Base-by-base conservation (phyloP, 2,329 filamentous ascomycete species). In the Microcyclosporella mali region DNA sequence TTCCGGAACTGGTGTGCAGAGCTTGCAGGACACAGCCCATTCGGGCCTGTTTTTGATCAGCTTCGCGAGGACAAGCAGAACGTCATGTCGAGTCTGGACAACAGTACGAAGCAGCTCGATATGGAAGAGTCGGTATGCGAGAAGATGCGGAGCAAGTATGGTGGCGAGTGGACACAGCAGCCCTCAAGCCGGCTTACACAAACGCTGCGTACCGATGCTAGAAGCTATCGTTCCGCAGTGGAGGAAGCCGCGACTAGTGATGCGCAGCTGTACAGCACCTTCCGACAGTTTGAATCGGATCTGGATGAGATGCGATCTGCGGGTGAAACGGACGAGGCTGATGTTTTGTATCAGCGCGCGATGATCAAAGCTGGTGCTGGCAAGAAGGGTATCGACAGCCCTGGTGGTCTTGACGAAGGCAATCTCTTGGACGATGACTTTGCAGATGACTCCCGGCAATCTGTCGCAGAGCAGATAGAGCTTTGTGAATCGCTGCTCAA, bases 131-230 rank as follows among this genome's bases (percentile, higher is more conserved):
- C 87, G 43, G 87, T 97, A 0, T 98, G 92, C 63, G 92, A 98
- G 65, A 98, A 97, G 72, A 98, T 98, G 92, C 80, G 92, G 35
- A 94, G 88, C 10, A 98, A 98, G 64, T 97, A 97, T 62, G 89
- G 90, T 42, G 77, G 75, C 19, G 90, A 97, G 41, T 98, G 92
- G 92, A 95, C 88, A 14, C 92, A 98, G 59, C 92, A 98, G 59
- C 92, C 92, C 9, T 97, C 90, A 62, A 87, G 86, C 25, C 77
- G 87, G 43, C 75, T 98, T 31, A 98, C 90, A 1, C 82, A 85
- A 3, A 97, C 90, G 0, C 69, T 98, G 37, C 79, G 89, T 42
- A 83, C 81, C 45, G 92, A 98, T 61, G 84, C 97, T 40, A 77
- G 84, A 48, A 90, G 84, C 58, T 95, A 97, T 60, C 80, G 84